Evolutionary conservation across 2,329 filamentous ascomycete genomes (phyloP).

Genomic region (Rutstroemia sp.): DNA sequence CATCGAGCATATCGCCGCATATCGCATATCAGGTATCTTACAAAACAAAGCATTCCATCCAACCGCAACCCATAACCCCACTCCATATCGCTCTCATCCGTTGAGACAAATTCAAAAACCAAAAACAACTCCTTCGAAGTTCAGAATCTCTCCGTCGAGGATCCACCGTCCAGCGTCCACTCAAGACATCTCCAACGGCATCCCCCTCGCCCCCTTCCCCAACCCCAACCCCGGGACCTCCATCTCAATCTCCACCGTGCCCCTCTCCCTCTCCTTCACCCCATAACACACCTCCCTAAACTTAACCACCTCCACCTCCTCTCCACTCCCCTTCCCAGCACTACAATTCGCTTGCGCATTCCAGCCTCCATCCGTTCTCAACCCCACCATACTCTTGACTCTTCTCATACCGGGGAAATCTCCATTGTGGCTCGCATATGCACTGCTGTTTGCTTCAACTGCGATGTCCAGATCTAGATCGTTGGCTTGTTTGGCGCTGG

Average conservation of each 20-base stretch:
- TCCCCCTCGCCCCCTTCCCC: background rate
- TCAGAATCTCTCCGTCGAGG: background rate
- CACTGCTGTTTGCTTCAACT: background rate
- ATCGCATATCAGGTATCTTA: no score
- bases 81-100: no score
- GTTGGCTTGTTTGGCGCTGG: background rate
- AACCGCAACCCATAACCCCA: no score
- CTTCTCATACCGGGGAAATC: background rate
- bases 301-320: background rate
- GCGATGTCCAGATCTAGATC: background rate
- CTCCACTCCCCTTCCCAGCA: background rate
- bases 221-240: background rate
- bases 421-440: background rate
- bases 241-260: background rate
- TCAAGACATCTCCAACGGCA: conserved; percentile 4
- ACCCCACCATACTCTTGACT: background rate
- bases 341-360: background rate
- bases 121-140: no score
- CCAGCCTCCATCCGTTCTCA: background rate
- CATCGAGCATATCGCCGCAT: no score
- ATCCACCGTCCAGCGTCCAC: background rate
- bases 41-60: no score
- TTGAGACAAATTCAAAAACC: no score
- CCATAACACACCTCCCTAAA: conserved; percentile 6
- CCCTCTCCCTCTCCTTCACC: background rate